Evolutionary conservation across 2,329 filamentous ascomycete species (phyloP).

Genomic region (Scortechinia acanthostroma): DNA sequence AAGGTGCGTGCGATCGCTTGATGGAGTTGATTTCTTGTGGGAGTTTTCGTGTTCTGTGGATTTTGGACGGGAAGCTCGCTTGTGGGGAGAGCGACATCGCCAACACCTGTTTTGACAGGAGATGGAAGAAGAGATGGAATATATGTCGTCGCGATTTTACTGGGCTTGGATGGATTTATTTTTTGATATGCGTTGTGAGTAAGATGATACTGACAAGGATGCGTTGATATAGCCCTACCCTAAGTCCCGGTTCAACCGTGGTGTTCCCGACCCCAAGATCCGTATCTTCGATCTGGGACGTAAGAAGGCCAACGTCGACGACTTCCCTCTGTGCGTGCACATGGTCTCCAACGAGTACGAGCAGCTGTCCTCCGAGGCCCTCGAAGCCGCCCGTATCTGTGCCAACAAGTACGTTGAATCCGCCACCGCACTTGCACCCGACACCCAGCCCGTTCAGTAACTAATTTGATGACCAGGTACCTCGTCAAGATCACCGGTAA

Average conservation of each 20-base stretch:
- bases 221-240: conserved; percentile 72
- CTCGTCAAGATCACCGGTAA: conserved; percentile 67
- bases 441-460: conserved; percentile 4
- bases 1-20: conserved; percentile 63
- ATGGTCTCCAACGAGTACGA: conserved; percentile 99
- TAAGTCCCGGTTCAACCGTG: conserved; percentile 99
- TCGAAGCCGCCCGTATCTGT: conserved; percentile 99
- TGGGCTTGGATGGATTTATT: too few species aligned
- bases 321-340: conserved; percentile 99
- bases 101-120: conserved; percentile 3
- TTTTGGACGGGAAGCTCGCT: conserved; percentile 12
- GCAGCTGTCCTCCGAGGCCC: conserved; percentile 98
- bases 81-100: conserved; percentile 14
- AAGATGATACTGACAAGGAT: too few species aligned
- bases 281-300: conserved; percentile 98
- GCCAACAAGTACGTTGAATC: conserved; percentile 77
- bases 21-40: too few species aligned
- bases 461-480: conserved; percentile 24
- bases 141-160: too few species aligned
- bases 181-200: too few species aligned
- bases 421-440: not conserved
- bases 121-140: too few species aligned
- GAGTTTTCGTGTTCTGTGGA: too few species aligned
- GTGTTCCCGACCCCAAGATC: conserved; percentile 81
- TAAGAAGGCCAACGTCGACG: conserved; percentile 97